These are phyloP conservation scores for Aspergillus sp. DNA, from an alignment of 2,329 filamentous ascomycete species.

Conservation along the genomic window DNA sequence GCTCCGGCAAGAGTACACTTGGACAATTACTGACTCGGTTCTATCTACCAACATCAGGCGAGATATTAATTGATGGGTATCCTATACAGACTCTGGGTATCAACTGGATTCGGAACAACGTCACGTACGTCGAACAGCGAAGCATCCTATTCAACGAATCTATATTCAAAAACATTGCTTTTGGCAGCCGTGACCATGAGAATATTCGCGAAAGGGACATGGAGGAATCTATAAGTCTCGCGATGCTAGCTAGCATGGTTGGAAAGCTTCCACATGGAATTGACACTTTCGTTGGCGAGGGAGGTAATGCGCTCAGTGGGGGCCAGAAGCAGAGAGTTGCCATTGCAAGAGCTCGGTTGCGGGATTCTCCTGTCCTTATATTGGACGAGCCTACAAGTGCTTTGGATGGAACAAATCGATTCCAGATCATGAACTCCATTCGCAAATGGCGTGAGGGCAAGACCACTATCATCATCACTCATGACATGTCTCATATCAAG, in stretches of 20 bases:
- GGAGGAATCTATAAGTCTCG: constrained; percentile 62
- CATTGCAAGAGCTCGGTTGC: constrained; percentile 72
- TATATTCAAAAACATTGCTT: constrained; percentile 72
- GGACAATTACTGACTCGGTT: constrained; percentile 76
- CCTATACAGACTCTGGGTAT: constrained; percentile 62
- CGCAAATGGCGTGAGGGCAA: constrained; percentile 74
- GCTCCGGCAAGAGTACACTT: constrained; percentile 89
- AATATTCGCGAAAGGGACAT: constrained; percentile 57
- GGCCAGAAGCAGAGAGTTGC: constrained; percentile 82
- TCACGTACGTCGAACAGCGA: constrained; percentile 80
- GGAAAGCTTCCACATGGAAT: constrained; percentile 66
- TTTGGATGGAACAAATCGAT: constrained; percentile 71
- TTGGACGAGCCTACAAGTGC: constrained; percentile 88
- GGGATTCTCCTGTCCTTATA: constrained; percentile 77
- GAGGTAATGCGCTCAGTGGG: constrained; percentile 73
- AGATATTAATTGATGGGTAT: constrained; percentile 67
- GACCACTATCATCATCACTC: constrained; percentile 91
- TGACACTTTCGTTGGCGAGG: constrained; percentile 68
- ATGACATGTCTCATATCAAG: constrained; percentile 76
- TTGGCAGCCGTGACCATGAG: constrained; percentile 60
- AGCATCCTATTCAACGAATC: constrained; percentile 80
- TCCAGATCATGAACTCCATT: constrained; percentile 70
- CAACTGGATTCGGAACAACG: constrained; percentile 72
- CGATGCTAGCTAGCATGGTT: constrained; percentile 69
- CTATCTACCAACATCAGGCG: constrained; percentile 66